Percentiles rank a stretch among this genome's conserved stretches.
phyloP scores from a whole-genome alignment of 768 basidiomycete species.

The Rhizopogon vesiculosus region DNA sequence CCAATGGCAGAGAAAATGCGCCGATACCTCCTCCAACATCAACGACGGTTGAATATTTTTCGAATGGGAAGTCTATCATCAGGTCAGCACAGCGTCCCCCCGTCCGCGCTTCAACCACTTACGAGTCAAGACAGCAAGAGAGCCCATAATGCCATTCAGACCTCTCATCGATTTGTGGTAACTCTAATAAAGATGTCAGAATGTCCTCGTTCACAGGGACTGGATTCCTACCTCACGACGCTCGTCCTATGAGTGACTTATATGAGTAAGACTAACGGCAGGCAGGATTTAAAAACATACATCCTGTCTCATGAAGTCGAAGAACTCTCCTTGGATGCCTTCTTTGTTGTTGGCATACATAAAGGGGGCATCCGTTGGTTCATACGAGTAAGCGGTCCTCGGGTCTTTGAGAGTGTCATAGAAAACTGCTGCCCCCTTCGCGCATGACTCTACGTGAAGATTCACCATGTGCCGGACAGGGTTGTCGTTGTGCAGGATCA shows the following conservation, averaged over 20 bases:
- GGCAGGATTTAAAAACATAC: constrained; percentile 6
- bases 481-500: constrained; percentile 20
- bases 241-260: constrained; percentile 6
- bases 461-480: constrained; percentile 15
- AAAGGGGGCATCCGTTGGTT: constrained; percentile 16
- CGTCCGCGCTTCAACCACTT: neutral
- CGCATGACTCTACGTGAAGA: constrained; percentile 13
- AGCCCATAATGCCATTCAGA: constrained; percentile 18
- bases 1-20: constrained; percentile 24
- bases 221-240: constrained; percentile 13
- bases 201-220: neutral
- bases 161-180: constrained; percentile 22
- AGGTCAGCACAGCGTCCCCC: neutral
- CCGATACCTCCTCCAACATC: constrained; percentile 34
- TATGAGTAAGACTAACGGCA: neutral
- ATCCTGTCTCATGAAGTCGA: constrained; percentile 18
- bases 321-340: constrained; percentile 16
- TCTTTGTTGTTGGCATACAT: constrained; percentile 15
- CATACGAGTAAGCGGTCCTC: constrained; percentile 11
- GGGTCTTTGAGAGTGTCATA: constrained; percentile 25
- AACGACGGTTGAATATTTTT: constrained; percentile 22
- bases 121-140: constrained; percentile 19
- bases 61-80: constrained; percentile 27
- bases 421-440: constrained; percentile 15
- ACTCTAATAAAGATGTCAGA: constrained; percentile 5